Base-by-base conservation (phyloP, 2,329 filamentous ascomycete genomes). In the Xylariaceae sp. region DNA sequence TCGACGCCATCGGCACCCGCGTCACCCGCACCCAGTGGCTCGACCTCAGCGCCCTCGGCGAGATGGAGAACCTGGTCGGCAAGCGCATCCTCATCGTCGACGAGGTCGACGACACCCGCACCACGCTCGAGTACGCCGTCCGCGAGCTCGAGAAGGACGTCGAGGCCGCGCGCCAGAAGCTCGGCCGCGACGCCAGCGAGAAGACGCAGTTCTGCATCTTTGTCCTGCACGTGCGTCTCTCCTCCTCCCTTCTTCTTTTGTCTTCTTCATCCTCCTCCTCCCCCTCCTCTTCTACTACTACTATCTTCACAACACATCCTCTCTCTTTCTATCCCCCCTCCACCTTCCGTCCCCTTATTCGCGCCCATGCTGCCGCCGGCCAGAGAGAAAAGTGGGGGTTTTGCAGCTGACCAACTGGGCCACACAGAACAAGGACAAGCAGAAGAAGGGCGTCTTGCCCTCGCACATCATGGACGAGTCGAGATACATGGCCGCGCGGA, bases 1-100 rank as follows among this genome's bases (percentile, higher is more conserved):
- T 86, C 53, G 92, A 98, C 65, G 66, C 72, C 43, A 81, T 83
- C 27, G 90, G 90, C 47, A 95, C 86, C 46, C 92, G 93, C 67
- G 92, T 98, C 50, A 96, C 87, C 26, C 84, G 92, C 50, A 96
- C 92, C 24, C 92, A 98, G 75, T 98, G 92, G 92, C 79, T 98
- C 37, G 92, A 98, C 61, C 69, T 98, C 40, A 84, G 74, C 40
- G 51, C 50, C 18, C 49, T 88, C 18, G 60, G 65, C 37, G 80
- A 83, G 56, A 86, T 87, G 75, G 72, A 75, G 49, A 85, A 85
- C 56, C 62, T 89, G 52, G 81, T 88, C 40, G 83, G 83, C 58
- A 87, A 88, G 70, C 82, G 83, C 58, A 80, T 89, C 40, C 65
- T 89, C 39, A 88, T 89, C 43, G 83, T 89, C n/a, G 83, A 89